Conservation (phyloP, 1,284 basidiomycete genomes). For the Lignosus rhinocerotis region DNA sequence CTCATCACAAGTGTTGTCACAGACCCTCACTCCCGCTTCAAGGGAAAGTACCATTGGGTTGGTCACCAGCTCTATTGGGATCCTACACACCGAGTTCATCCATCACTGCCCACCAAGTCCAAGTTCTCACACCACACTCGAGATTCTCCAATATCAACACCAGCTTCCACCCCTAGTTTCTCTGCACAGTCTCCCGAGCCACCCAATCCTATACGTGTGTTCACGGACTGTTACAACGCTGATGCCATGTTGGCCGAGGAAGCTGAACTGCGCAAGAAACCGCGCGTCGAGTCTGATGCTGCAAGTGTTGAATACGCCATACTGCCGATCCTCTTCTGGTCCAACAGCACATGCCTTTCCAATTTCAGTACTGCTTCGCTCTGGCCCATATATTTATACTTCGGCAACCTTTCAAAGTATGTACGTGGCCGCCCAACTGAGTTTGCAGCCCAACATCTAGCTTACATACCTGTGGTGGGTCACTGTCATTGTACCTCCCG, state of each 20-base stretch:
- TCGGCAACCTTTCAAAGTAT: conserved; percentile 42
- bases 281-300: conserved; percentile 4
- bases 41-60: no score
- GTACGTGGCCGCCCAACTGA: conserved; percentile 22
- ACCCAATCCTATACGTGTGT: not conserved
- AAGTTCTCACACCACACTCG: not conserved
- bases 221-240: not conserved
- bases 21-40: no score
- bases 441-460: conserved; percentile 35
- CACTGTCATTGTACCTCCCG: no score
- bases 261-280: conserved; percentile 5
- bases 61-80: not conserved
- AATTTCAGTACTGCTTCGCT: conserved; percentile 35
- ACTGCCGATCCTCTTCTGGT: conserved; percentile 19
- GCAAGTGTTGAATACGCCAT: conserved; percentile 15
- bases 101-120: not conserved
- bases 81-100: not conserved
- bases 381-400: conserved; percentile 41
- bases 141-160: not conserved
- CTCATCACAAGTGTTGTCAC: no score
- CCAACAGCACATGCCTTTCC: conserved; percentile 34
- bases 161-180: not conserved
- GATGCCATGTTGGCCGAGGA: conserved; percentile 19
- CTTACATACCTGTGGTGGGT: conserved; percentile 34
- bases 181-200: not conserved